Conservation (phyloP, 345 rosid genomes). For the Bruguiera parviflora region DNA sequence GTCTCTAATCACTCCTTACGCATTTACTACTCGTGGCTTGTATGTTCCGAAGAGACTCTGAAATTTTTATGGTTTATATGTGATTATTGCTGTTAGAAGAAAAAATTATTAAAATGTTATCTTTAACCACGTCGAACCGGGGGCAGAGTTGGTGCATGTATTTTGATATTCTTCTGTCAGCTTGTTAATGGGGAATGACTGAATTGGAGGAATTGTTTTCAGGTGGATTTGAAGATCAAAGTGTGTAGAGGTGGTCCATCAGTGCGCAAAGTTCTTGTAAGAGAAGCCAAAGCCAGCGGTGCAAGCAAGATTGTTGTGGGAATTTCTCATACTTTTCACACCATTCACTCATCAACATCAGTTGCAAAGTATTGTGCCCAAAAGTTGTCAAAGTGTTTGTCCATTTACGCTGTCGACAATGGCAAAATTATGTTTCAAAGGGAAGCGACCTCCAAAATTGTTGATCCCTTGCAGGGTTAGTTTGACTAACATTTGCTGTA, state of each 20-base stretch:
- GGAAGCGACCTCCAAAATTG: conserved; percentile 46
- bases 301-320: conserved; percentile 68
- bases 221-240: conserved; percentile 93
- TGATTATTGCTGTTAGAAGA: no score
- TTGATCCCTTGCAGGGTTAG: not conserved
- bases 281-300: conserved; percentile 60
- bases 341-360: conserved; percentile 53
- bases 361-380: conserved; percentile 81
- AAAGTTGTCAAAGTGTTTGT: conserved; percentile 53
- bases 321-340: conserved; percentile 45
- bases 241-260: conserved; percentile 84
- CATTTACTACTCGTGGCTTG: no score
- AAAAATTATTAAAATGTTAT: no score
- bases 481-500: not conserved
- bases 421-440: conserved; percentile 69
- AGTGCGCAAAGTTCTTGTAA: conserved; percentile 57
- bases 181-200: not conserved
- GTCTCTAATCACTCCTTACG: no score
- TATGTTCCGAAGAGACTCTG: no score
- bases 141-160: not conserved
- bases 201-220: conserved; percentile 13
- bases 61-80: no score
- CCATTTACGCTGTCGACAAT: conserved; percentile 64
- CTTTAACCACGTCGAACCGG: not conserved
- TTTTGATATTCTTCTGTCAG: not conserved